Evolutionary conservation across 2,329 filamentous ascomycete species (phyloP).

Genomic region (Botryotinia globosa): DNA sequence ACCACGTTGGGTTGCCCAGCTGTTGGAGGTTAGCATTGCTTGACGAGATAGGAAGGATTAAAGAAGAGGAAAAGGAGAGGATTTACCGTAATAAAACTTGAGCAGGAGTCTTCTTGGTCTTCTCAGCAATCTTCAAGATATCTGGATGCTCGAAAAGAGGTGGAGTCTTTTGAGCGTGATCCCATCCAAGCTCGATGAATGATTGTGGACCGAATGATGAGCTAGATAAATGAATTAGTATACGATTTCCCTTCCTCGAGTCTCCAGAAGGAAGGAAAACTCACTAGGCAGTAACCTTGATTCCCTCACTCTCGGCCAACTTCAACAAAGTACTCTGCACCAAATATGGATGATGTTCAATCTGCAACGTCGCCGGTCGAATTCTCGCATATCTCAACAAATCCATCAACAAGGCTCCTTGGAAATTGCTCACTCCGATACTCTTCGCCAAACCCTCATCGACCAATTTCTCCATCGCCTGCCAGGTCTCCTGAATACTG

Average conservation of each 20-base stretch:
- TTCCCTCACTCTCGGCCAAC: slow-evolving; percentile 66
- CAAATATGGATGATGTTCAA: slow-evolving; percentile 89
- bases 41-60: too few species aligned
- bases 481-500: slow-evolving; percentile 78
- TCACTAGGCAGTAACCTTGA: slow-evolving; percentile 73
- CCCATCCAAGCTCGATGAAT: slow-evolving; percentile 74
- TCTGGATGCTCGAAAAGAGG: slow-evolving; percentile 69
- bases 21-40: slow-evolving; percentile 31
- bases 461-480: slow-evolving; percentile 73
- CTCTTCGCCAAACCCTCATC: slow-evolving; percentile 64
- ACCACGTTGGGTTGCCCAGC: slow-evolving; percentile 82
- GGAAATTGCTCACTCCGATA: slow-evolving; percentile 84
- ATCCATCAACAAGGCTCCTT: slow-evolving; percentile 73
- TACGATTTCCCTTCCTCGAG: not conserved
- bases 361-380: slow-evolving; percentile 74
- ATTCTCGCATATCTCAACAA: slow-evolving; percentile 74
- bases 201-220: slow-evolving; percentile 77
- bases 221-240: slow-evolving; percentile 27
- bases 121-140: slow-evolving; percentile 64
- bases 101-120: slow-evolving; percentile 69
- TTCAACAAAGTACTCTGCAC: slow-evolving; percentile 70
- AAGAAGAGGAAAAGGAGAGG: too few species aligned
- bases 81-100: slow-evolving; percentile 65
- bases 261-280: not conserved
- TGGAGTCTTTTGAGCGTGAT: slow-evolving; percentile 61